Percentiles rank a stretch among this genome's conserved stretches.
Evolutionary conservation across 2,329 filamentous ascomycete genomes (phyloP).

Genomic region (Piedraia hortae): DNA sequence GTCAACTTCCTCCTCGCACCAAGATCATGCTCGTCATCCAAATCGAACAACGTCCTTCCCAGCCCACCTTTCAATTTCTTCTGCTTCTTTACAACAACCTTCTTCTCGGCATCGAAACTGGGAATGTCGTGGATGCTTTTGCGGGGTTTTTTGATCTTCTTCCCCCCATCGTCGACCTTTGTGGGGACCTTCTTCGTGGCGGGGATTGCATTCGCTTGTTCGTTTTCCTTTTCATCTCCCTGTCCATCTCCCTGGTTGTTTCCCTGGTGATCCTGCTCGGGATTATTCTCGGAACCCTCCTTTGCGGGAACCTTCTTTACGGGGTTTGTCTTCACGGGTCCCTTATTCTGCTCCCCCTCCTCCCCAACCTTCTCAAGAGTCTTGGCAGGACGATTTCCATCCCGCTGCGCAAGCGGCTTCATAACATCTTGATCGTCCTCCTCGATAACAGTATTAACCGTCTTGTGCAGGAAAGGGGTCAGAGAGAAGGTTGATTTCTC

Average conservation of each 20-base stretch:
- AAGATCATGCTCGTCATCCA: constrained; percentile 13
- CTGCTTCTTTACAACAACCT: constrained; percentile 11
- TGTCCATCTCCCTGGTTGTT: constrained; percentile 3
- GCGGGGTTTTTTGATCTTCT: constrained; percentile 12
- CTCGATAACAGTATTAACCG: constrained; percentile 18
- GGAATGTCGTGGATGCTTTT: constrained; percentile 22
- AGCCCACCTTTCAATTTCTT: constrained; percentile 13
- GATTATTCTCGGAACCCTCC: constrained; percentile 12
- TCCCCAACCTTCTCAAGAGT: constrained; percentile 17
- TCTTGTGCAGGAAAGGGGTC: constrained; percentile 71
- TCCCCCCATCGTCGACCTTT: constrained; percentile 10
- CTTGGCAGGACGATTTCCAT: constrained; percentile 13
- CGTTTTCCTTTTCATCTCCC: neutral
- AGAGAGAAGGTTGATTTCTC: constrained; percentile 87
- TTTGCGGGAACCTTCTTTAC: constrained; percentile 1
- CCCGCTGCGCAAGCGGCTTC: constrained; percentile 13
- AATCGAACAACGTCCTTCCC: constrained; percentile 15
- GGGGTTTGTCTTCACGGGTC: constrained; percentile 13
- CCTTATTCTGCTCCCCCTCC: constrained; percentile 11
- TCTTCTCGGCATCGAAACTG: constrained; percentile 11
- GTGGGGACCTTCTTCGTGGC: neutral
- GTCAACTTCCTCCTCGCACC: constrained; percentile 8
- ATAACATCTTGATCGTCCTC: constrained; percentile 10
- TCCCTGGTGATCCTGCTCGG: constrained; percentile 6
- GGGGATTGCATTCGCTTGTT: no score